Evolutionary conservation across 768 basidiomycete genomes (phyloP).

Genomic region (Boletus sp.): DNA sequence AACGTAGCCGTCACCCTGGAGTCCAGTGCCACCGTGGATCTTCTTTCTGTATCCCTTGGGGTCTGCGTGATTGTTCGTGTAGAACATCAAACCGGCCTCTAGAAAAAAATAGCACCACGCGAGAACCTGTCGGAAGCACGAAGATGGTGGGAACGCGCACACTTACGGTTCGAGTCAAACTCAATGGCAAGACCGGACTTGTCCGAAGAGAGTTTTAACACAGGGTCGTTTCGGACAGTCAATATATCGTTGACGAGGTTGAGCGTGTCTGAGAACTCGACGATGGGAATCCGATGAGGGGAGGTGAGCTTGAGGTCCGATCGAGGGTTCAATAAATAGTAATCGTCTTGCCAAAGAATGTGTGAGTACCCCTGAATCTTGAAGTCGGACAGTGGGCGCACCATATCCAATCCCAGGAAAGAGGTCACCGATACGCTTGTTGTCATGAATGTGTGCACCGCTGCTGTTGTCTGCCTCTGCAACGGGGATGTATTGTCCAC

Average conservation of each 20-base stretch:
- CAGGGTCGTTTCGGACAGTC: slow-evolving; percentile 36
- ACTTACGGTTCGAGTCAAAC: slow-evolving; percentile 71
- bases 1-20: slow-evolving; percentile 55
- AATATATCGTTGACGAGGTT: slow-evolving; percentile 43
- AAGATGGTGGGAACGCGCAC: not conserved
- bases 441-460: slow-evolving; percentile 43
- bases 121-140: not conserved
- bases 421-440: slow-evolving; percentile 54
- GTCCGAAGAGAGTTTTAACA: slow-evolving; percentile 53
- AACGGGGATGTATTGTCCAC: slow-evolving; percentile 49
- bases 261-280: slow-evolving; percentile 40
- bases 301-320: slow-evolving; percentile 32
- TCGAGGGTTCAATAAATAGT: slow-evolving; percentile 52
- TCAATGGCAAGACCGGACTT: slow-evolving; percentile 58
- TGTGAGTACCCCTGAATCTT: not conserved
- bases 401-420: slow-evolving; percentile 65
- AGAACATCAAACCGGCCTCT: slow-evolving; percentile 79
- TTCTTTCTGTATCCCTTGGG: slow-evolving; percentile 57
- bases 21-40: slow-evolving; percentile 74
- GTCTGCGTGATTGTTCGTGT: slow-evolving; percentile 57
- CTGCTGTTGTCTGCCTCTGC: slow-evolving; percentile 38
- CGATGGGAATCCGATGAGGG: slow-evolving; percentile 48
- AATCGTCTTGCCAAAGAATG: slow-evolving; percentile 50
- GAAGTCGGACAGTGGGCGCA: slow-evolving; percentile 18
- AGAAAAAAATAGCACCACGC: not conserved